These are phyloP conservation scores for Arthrobotrys musiformis DNA, from an alignment of 2,329 filamentous ascomycete genomes.

Conservation along the genomic window DNA sequence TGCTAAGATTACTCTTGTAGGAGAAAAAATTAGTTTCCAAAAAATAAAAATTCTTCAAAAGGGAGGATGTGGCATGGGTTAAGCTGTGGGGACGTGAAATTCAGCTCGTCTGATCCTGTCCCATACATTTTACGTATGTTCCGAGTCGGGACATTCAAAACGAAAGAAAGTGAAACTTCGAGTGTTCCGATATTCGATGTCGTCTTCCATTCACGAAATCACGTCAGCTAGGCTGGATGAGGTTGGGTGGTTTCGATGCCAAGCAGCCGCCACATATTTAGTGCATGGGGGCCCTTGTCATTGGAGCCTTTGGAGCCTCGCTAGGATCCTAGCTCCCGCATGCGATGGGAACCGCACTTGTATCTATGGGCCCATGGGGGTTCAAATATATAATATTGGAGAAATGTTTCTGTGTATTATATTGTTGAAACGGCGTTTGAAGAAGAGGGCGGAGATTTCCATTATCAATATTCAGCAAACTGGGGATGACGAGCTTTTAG, in stretches of 20 bases:
- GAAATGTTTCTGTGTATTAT: no score
- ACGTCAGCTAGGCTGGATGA: slow-evolving; percentile 29
- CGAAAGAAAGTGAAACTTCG: slow-evolving; percentile 17
- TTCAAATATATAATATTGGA: not conserved
- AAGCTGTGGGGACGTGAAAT: not conserved
- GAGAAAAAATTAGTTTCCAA: no score
- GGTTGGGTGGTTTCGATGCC: slow-evolving; percentile 29
- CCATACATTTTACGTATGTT: not conserved
- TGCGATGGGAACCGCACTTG: not conserved
- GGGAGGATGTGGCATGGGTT: no score
- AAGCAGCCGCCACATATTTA: slow-evolving; percentile 20
- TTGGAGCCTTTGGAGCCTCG: slow-evolving; percentile 2
- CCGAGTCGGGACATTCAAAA: not conserved
- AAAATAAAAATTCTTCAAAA: no score
- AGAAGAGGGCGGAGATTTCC: not conserved
- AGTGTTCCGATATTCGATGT: slow-evolving; percentile 30
- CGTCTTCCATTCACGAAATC: slow-evolving; percentile 21
- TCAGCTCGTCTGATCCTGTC: not conserved
- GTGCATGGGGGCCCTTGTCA: slow-evolving; percentile 14
- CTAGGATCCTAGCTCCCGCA: slow-evolving; percentile 32
- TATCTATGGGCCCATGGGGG: no score
- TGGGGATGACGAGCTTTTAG: not conserved
- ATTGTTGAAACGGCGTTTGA: not conserved
- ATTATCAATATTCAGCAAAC: slow-evolving; percentile 15
- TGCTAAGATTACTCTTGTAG: not conserved